A percentile compares a stretch with the other conserved stretches of the same genome.
phyloP scores from a whole-genome alignment of 345 rosid species.

The Populus deltoides region DNA sequence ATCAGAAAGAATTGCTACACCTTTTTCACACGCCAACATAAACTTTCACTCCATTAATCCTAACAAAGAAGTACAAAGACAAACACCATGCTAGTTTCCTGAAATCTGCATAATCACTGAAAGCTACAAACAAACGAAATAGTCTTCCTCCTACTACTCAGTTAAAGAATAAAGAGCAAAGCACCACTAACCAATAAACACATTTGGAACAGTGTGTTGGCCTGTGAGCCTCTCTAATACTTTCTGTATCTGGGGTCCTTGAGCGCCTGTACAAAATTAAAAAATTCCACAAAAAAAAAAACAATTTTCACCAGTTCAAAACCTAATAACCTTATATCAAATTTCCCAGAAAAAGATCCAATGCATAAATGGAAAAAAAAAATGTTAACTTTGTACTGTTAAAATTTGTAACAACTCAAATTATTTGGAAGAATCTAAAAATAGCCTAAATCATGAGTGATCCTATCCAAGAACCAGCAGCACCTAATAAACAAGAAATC shows the following conservation, averaged over 20 bases:
- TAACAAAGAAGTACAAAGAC: too few relatives aligned
- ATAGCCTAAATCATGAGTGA: too few relatives aligned
- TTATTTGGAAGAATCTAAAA: too few relatives aligned
- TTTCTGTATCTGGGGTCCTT: constrained; percentile 86
- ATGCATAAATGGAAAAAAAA: too few relatives aligned
- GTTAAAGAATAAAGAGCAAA: background rate
- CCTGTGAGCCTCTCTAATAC: constrained; percentile 83
- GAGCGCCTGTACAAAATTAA: constrained; percentile 52
- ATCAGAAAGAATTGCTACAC: background rate
- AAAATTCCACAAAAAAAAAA: background rate
- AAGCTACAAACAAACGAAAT: too few relatives aligned
- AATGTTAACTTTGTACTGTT: too few relatives aligned
- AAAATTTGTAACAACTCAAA: too few relatives aligned
- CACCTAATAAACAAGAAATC: background rate
- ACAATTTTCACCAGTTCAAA: background rate
- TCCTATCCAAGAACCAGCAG: too few relatives aligned
- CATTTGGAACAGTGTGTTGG: constrained; percentile 92
- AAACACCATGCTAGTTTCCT: too few relatives aligned
- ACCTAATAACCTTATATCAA: too few relatives aligned
- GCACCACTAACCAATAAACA: constrained; percentile 65
- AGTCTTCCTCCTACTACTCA: background rate
- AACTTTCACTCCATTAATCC: background rate
- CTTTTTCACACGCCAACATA: background rate
- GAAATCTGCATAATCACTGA: too few relatives aligned
- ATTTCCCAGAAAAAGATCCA: too few relatives aligned